Conservation (phyloP, 495 filamentous ascomycete species). For the Aspergillus steynii region DNA sequence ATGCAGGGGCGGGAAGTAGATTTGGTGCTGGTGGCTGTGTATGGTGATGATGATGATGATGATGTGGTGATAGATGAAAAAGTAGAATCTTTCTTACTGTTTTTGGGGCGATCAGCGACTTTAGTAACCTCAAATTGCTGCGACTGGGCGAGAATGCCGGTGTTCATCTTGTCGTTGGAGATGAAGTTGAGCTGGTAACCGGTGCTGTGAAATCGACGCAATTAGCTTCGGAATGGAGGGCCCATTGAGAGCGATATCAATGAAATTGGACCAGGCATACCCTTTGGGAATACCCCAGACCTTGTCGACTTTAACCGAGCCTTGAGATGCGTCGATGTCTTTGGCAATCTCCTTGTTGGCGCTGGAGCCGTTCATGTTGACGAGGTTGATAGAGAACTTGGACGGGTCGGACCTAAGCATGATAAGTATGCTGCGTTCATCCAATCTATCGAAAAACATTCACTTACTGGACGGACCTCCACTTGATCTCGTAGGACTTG, state of each 20-base stretch:
- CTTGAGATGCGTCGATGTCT: slow-evolving; percentile 24
- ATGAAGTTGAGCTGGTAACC: slow-evolving; percentile 38
- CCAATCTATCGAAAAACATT: background rate
- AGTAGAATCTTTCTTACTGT: slow-evolving; percentile 21
- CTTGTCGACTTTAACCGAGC: slow-evolving; percentile 21
- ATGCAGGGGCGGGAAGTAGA: slow-evolving; percentile 10
- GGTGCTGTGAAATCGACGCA: slow-evolving; percentile 13
- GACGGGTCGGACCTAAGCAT: slow-evolving; percentile 27
- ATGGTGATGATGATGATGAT: slow-evolving; percentile 15
- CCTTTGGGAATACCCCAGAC: slow-evolving; percentile 22
- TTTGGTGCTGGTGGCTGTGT: slow-evolving; percentile 11
- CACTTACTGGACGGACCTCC: slow-evolving; percentile 20
- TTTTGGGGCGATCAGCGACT: slow-evolving; percentile 16
- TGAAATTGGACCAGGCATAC: slow-evolving; percentile 16
- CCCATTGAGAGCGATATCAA: background rate
- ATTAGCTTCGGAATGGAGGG: background rate
- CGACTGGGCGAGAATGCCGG: slow-evolving; percentile 38
- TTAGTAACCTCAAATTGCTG: slow-evolving; percentile 31
- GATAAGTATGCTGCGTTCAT: background rate
- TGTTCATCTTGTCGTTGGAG: slow-evolving; percentile 26
- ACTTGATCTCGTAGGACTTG: slow-evolving; percentile 21
- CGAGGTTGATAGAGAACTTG: slow-evolving; percentile 27
- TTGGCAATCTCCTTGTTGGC: slow-evolving; percentile 40
- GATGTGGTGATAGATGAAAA: slow-evolving; percentile 12
- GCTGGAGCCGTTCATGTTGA: slow-evolving; percentile 27